These are phyloP conservation scores for Oryza nivara DNA, from an alignment of 176 grass and related monocot species.

Conservation along the genomic window DNA sequence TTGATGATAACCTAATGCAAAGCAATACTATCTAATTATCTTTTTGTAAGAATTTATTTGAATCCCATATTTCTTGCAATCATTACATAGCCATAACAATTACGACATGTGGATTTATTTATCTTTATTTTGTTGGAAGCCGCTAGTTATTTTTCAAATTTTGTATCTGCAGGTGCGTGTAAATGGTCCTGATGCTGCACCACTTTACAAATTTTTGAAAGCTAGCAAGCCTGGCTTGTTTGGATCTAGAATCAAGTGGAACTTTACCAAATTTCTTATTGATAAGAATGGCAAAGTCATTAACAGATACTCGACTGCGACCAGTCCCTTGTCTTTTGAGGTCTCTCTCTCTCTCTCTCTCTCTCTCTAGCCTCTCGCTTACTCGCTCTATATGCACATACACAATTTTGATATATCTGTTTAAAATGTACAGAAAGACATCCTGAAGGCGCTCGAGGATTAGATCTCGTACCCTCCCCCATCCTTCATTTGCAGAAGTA, in stretches of 20 bases:
- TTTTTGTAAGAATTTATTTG: background rate
- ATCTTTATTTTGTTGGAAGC: background rate
- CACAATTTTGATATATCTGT: conserved; percentile 26
- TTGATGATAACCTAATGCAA: background rate
- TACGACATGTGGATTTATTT: background rate
- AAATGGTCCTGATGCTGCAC: conserved; percentile 71
- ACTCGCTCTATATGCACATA: background rate
- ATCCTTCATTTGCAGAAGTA: conserved; percentile 34
- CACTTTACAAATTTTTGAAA: conserved; percentile 91
- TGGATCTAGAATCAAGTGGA: conserved; percentile 94
- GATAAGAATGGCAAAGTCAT: conserved; percentile 87
- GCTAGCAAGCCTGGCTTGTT: conserved; percentile 69
- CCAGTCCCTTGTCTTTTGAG: conserved; percentile 67
- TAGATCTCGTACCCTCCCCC: background rate
- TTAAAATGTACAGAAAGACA: conserved; percentile 71
- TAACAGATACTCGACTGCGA: conserved; percentile 62
- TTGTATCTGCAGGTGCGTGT: conserved; percentile 63
- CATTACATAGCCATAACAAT: background rate
- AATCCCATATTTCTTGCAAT: background rate
- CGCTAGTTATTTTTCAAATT: background rate
- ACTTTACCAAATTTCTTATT: conserved; percentile 94
- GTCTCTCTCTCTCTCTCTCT: conserved; percentile 12
- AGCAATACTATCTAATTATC: background rate
- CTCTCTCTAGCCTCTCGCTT: background rate
- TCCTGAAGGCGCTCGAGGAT: conserved; percentile 67